Conservation (phyloP, 2,329 filamentous ascomycete species). For the Pestalotiopsis sp. region DNA sequence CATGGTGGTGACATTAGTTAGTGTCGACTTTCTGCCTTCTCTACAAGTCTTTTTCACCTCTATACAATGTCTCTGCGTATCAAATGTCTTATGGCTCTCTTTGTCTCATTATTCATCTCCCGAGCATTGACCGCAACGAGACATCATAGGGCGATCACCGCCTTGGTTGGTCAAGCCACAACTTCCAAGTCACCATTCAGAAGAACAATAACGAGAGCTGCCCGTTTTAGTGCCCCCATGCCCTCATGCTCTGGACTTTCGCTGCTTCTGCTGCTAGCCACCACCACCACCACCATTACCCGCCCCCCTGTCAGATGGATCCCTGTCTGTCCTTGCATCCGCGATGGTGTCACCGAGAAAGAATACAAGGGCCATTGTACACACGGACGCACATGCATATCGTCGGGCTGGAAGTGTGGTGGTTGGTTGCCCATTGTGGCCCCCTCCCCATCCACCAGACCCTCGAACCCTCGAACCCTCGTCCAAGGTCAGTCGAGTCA, state of each 20-base stretch:
- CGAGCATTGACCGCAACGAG: not conserved
- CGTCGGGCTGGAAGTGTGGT: conserved; percentile 29
- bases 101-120: conserved; percentile 12
- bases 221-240: conserved; percentile 18
- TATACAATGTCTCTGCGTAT: no score
- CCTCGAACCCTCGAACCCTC: not conserved
- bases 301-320: conserved; percentile 19
- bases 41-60: no score
- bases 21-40: no score
- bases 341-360: conserved; percentile 32
- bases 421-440: conserved; percentile 28
- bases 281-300: not conserved
- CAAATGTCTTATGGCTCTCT: conserved; percentile 13
- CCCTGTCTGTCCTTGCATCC: conserved; percentile 33
- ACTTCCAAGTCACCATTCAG: not conserved
- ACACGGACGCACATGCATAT: conserved; percentile 20
- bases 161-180: not conserved
- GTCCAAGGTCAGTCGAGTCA: conserved; percentile 18
- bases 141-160: not conserved
- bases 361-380: conserved; percentile 26
- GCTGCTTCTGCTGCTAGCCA: not conserved
- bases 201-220: conserved; percentile 21
- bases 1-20: no score
- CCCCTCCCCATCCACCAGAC: conserved; percentile 7
- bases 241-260: conserved; percentile 12